Percentiles rank a stretch among this genome's conserved stretches.
Evolutionary conservation across 2,329 filamentous ascomycete species (phyloP).

Genomic region (Cercospora sesami): DNA sequence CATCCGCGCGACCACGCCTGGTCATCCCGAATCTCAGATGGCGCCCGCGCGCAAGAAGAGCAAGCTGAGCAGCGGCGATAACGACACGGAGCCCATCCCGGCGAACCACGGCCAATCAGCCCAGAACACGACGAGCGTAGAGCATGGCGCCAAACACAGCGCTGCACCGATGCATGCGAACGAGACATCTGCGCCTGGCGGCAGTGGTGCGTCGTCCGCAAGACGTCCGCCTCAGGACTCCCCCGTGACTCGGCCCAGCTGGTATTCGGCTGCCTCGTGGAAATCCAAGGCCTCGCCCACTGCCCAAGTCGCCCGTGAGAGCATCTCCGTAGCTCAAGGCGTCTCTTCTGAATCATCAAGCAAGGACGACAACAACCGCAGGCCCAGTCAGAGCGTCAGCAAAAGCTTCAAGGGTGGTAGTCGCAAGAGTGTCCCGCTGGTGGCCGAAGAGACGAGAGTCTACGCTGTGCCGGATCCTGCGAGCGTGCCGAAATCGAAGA

Average conservation of each 20-base stretch:
- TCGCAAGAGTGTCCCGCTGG: constrained; percentile 48
- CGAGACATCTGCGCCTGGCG: neutral
- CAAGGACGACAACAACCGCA: constrained; percentile 34
- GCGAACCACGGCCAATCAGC: constrained; percentile 17
- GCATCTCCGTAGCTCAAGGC: constrained; percentile 47
- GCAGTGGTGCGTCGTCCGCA: neutral
- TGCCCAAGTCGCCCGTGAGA: constrained; percentile 50
- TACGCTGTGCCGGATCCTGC: constrained; percentile 43
- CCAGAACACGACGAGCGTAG: constrained; percentile 14
- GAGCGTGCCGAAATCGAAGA: constrained; percentile 32
- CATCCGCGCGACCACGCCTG: neutral
- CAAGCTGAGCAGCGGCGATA: constrained; percentile 25
- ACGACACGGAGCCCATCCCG: constrained; percentile 20
- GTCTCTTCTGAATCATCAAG: constrained; percentile 43
- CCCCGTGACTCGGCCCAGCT: constrained; percentile 36
- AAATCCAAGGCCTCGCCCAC: constrained; percentile 48
- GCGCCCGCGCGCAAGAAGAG: constrained; percentile 32
- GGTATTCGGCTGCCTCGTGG: constrained; percentile 47
- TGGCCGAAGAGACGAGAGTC: constrained; percentile 49
- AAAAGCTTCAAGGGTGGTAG: constrained; percentile 44
- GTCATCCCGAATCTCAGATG: constrained; percentile 14
- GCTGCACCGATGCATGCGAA: neutral
- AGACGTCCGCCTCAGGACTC: neutral
- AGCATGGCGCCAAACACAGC: constrained; percentile 7
- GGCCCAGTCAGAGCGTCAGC: constrained; percentile 39